A percentile compares a stretch with the other conserved stretches of the same genome.
phyloP scores from a whole-genome alignment of 352 stramenopile species.

The Phytopythium litorale region DNA sequence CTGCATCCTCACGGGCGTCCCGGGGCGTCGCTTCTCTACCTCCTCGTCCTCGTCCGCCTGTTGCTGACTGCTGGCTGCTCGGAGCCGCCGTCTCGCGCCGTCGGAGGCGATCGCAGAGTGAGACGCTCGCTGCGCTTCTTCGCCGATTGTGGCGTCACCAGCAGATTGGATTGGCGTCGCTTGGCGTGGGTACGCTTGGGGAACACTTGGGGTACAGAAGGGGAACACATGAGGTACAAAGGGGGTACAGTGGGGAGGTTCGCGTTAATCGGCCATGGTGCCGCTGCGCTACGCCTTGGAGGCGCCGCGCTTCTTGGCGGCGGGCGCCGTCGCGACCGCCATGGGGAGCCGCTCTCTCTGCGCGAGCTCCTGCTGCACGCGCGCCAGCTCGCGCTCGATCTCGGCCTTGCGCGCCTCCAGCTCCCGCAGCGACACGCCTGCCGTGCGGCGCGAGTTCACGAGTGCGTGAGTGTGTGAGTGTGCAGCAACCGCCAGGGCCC shows the following conservation, averaged over 20 bases:
- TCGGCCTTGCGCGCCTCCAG: constrained; percentile 54
- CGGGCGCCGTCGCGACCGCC: background rate
- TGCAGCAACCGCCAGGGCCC: background rate
- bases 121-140: too few relatives aligned
- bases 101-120: background rate
- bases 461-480: background rate
- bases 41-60: too few relatives aligned
- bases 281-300: background rate
- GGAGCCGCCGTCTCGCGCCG: too few relatives aligned
- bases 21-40: too few relatives aligned
- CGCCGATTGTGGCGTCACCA: too few relatives aligned
- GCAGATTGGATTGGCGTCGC: too few relatives aligned
- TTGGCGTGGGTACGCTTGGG: too few relatives aligned
- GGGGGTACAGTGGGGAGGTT: too few relatives aligned
- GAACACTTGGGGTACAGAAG: too few relatives aligned
- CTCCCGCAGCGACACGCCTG: constrained; percentile 47
- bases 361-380: constrained; percentile 39
- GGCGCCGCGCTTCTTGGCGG: background rate
- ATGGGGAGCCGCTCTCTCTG: constrained; percentile 12
- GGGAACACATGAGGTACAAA: too few relatives aligned
- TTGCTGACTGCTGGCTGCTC: background rate
- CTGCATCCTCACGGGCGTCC: constrained; percentile 32
- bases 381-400: constrained; percentile 49
- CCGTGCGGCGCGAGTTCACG: background rate
- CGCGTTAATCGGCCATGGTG: too few relatives aligned